Conservation (phyloP, 768 basidiomycete genomes). For the Termitomyces sp. region DNA sequence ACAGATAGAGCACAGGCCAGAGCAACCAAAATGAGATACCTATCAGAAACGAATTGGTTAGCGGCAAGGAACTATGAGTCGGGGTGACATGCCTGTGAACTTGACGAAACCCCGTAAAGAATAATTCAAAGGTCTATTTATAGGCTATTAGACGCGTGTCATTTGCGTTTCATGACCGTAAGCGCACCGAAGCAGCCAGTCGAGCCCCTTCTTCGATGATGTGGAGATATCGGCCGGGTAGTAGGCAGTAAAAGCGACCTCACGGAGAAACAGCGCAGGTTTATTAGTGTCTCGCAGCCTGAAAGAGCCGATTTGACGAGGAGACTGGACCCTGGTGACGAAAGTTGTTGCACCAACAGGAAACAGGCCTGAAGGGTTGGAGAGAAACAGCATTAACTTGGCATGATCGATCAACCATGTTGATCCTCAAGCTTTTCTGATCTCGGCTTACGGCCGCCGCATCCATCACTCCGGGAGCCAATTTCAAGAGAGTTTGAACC, state of each 20-base stretch:
- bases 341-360: constrained; percentile 60
- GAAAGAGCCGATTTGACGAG: constrained; percentile 33
- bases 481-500: background rate
- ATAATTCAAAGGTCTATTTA: constrained; percentile 35
- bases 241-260: constrained; percentile 60
- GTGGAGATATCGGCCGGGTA: constrained; percentile 48
- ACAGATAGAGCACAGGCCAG: constrained; percentile 48
- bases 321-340: constrained; percentile 34
- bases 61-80: background rate
- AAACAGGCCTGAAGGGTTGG: constrained; percentile 38
- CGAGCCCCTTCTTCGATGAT: constrained; percentile 31
- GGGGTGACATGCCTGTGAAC: constrained; percentile 37
- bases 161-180: background rate
- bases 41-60: constrained; percentile 10
- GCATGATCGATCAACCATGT: background rate
- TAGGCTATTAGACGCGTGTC: background rate
- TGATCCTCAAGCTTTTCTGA: background rate
- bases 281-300: constrained; percentile 27
- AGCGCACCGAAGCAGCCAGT: constrained; percentile 54
- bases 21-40: constrained; percentile 36
- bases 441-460: background rate
- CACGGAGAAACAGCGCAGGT: constrained; percentile 49
- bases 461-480: background rate
- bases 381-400: constrained; percentile 35
- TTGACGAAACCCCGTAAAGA: constrained; percentile 43